Percentiles rank a stretch among this genome's conserved stretches.
phyloP scores from a whole-genome alignment of 768 basidiomycete genomes.

The Termitomyces sp. region DNA sequence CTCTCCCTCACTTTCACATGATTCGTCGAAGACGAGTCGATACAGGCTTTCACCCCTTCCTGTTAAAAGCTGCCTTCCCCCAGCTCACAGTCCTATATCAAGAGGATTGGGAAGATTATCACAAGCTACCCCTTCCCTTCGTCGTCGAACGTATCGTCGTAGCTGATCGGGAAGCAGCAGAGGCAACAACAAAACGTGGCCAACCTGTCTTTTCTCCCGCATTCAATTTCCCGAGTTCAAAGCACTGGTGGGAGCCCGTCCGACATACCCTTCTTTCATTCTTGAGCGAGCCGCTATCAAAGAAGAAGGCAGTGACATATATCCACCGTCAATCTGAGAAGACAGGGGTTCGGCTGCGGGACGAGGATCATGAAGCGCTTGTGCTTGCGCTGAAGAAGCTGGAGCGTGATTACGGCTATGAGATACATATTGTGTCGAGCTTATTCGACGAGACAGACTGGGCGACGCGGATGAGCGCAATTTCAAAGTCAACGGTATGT shows the following conservation, averaged over 20 bases:
- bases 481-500: slow-evolving; percentile 65
- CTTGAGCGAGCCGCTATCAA: slow-evolving; percentile 29
- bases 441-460: slow-evolving; percentile 46
- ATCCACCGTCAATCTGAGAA: slow-evolving; percentile 55
- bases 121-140: slow-evolving; percentile 62
- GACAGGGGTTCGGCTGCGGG: slow-evolving; percentile 43
- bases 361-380: slow-evolving; percentile 55
- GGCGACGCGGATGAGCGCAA: slow-evolving; percentile 58
- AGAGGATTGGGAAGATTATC: slow-evolving; percentile 77
- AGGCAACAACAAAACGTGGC: slow-evolving; percentile 18
- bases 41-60: slow-evolving; percentile 66
- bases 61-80: slow-evolving; percentile 73
- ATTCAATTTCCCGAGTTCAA: slow-evolving; percentile 38
- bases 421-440: slow-evolving; percentile 50
- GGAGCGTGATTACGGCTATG: slow-evolving; percentile 45
- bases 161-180: slow-evolving; percentile 68
- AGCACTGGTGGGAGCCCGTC: slow-evolving; percentile 69
- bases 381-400: slow-evolving; percentile 52
- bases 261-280: slow-evolving; percentile 37
- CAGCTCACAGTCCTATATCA: slow-evolving; percentile 59
- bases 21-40: slow-evolving; percentile 42
- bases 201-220: slow-evolving; percentile 40
- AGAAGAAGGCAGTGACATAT: slow-evolving; percentile 56
- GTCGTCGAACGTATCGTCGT: slow-evolving; percentile 73
- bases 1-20: slow-evolving; percentile 28